phyloP scores from a whole-genome alignment of 2,329 filamentous ascomycete species.

The Eutypa lata region DNA sequence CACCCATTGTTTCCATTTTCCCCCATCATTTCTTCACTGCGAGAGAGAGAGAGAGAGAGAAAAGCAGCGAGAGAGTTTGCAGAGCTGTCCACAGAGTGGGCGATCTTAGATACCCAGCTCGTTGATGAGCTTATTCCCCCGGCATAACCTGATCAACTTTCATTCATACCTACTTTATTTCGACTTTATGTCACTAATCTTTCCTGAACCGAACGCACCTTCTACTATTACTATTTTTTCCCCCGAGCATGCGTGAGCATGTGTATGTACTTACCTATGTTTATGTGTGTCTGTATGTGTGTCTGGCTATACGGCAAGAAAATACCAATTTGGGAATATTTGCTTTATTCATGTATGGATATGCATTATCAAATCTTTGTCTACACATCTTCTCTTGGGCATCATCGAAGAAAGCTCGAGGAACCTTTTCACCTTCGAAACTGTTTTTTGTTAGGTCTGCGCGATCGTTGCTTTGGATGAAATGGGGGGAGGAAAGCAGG shows the following conservation, averaged over 20 bases:
- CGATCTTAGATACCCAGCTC: constrained; percentile 33
- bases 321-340: neutral
- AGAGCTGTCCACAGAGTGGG: constrained; percentile 8
- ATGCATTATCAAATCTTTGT: constrained; percentile 1
- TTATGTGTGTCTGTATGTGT: neutral
- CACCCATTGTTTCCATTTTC: constrained; percentile 15
- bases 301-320: neutral
- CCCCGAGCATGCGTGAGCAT: neutral
- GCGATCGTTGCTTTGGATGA: neutral
- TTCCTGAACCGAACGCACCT: neutral
- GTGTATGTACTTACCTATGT: no score
- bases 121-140: constrained; percentile 25
- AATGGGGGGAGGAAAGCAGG: neutral
- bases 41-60: constrained; percentile 10
- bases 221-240: constrained; percentile 7
- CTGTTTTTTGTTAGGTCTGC: neutral
- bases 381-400: neutral
- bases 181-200: constrained; percentile 9
- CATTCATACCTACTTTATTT: constrained; percentile 8
- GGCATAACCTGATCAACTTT: constrained; percentile 19
- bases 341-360: constrained; percentile 1
- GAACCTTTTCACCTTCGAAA: neutral
- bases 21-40: constrained; percentile 10
- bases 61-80: constrained; percentile 7
- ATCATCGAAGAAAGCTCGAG: neutral